Base-by-base conservation (phyloP, 1,284 basidiomycete species). In the Trametes hirsuta region DNA sequence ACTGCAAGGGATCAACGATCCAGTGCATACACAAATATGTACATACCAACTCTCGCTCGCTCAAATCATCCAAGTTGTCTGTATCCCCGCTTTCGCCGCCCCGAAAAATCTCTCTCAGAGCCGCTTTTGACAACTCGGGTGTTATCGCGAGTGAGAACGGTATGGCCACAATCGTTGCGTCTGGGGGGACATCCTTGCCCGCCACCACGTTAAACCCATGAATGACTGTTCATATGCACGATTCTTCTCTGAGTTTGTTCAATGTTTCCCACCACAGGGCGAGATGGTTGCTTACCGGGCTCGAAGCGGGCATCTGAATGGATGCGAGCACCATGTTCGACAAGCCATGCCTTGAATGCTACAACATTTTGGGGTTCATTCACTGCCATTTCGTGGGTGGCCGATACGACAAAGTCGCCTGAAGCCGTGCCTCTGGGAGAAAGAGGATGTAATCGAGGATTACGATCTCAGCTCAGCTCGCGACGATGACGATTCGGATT, bases 91-190 rank as follows among this genome's bases (percentile, higher is more conserved):
- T 14, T 11, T 11, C 35, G 4, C 2, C 22, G 4, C 15, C 44
- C 21, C 71, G 70, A 41, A 87, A 67, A 18, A 89, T 59, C 0
- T 65, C 58, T 22, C 68, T 63, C 18, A 91, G 65, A 0, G 85
- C 83, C 0, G 65, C 61, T 46, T 74, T 70, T 0, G 86, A 80
- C 0, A 80, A 51, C 12, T 80, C 73, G 1, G 85, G 81, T 0
- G 92, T 93, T 58, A 96, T 83, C 24, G 87, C 84, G 25, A 93
- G 77, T 0, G 79, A 75, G 68, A 94, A 90, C 0, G 94, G 93
- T 68, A 90, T 91, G 0, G 88, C 85, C 18, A 91, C 85, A 52
- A 93, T 78, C 6, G 77, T 79, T 3, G 80, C 77, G 59, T 91
- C 85, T 0, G 76, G 65, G 6, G 75, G 72, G 36, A 94, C 71